Evolutionary conservation across 306 rosid species (phyloP).

Genomic region (Cucurbita ficifolia): DNA sequence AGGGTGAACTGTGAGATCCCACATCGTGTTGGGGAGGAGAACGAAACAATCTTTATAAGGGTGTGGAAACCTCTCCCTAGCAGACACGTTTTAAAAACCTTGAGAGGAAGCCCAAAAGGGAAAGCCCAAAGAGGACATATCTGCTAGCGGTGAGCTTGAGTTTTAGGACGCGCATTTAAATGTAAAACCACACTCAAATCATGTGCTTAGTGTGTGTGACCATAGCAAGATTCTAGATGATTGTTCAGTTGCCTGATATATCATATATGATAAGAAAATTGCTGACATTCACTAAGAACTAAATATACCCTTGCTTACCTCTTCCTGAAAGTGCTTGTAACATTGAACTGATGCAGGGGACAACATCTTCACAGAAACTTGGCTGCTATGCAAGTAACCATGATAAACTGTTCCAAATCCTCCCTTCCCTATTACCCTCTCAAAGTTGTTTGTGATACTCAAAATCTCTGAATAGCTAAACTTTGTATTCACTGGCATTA

Average conservation of each 20-base stretch:
- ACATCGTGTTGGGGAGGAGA: too few relatives aligned
- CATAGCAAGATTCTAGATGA: not conserved
- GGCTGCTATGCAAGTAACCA: conserved; percentile 16
- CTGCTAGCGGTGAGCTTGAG: too few relatives aligned
- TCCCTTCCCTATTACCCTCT: conserved; percentile 24
- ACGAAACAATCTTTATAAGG: too few relatives aligned
- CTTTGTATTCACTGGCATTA: not conserved
- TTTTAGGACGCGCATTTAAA: not conserved
- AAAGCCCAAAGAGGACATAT: too few relatives aligned
- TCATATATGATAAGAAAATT: not conserved
- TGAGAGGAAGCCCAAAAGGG: too few relatives aligned
- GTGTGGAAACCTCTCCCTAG: too few relatives aligned
- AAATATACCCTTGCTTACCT: conserved; percentile 8
- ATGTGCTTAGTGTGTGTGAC: not conserved
- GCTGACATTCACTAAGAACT: not conserved
- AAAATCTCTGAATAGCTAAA: conserved; percentile 19
- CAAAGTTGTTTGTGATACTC: conserved; percentile 26
- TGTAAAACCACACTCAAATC: not conserved
- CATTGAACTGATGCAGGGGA: conserved; percentile 26
- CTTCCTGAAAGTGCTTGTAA: conserved; percentile 20
- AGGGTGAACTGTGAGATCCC: too few relatives aligned
- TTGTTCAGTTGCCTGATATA: not conserved
- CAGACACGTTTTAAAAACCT: too few relatives aligned
- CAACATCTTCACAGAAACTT: conserved; percentile 33
- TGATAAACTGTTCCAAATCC: conserved; percentile 35